phyloP scores from a whole-genome alignment of 2,329 filamentous ascomycete species.

The Exophiala bonariae region DNA sequence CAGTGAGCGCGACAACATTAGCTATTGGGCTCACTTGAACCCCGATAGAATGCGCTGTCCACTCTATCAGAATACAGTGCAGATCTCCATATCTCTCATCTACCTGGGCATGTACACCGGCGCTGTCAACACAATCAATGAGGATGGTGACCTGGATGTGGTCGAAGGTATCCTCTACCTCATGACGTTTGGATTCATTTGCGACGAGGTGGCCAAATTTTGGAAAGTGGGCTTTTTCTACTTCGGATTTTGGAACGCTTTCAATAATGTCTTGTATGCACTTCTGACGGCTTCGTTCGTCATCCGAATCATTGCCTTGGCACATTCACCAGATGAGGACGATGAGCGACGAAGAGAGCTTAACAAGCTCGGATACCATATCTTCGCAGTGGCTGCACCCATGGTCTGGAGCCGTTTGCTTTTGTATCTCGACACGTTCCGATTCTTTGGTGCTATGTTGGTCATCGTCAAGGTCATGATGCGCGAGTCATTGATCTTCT shows the following conservation, averaged over 20 bases:
- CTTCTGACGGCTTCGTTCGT: slow-evolving; percentile 77
- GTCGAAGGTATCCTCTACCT: slow-evolving; percentile 83
- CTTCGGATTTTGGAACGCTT: slow-evolving; percentile 94
- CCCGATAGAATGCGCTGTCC: slow-evolving; percentile 93
- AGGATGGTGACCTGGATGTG: slow-evolving; percentile 75
- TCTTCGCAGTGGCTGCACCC: slow-evolving; percentile 86
- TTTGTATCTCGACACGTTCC: slow-evolving; percentile 87
- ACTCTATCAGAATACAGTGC: slow-evolving; percentile 85
- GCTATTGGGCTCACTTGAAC: slow-evolving; percentile 80
- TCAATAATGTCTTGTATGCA: slow-evolving; percentile 81
- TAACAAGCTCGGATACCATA: slow-evolving; percentile 87
- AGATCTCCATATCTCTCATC: slow-evolving; percentile 79
- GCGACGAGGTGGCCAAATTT: slow-evolving; percentile 82
- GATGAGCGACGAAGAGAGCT: slow-evolving; percentile 58
- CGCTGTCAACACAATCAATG: slow-evolving; percentile 93
- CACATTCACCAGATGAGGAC: slow-evolving; percentile 54
- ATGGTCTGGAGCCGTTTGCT: slow-evolving; percentile 96
- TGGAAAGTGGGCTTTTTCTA: slow-evolving; percentile 94
- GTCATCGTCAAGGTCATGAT: slow-evolving; percentile 95
- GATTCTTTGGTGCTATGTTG: slow-evolving; percentile 97
- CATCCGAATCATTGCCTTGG: slow-evolving; percentile 75
- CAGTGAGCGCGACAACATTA: slow-evolving; percentile 73
- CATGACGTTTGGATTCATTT: slow-evolving; percentile 88
- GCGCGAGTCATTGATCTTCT: slow-evolving; percentile 94
- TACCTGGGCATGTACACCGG: slow-evolving; percentile 84